These are phyloP conservation scores for Dictyostelium firmibasis DNA, from an alignment of 78 protist species.

Conservation along the genomic window DNA sequence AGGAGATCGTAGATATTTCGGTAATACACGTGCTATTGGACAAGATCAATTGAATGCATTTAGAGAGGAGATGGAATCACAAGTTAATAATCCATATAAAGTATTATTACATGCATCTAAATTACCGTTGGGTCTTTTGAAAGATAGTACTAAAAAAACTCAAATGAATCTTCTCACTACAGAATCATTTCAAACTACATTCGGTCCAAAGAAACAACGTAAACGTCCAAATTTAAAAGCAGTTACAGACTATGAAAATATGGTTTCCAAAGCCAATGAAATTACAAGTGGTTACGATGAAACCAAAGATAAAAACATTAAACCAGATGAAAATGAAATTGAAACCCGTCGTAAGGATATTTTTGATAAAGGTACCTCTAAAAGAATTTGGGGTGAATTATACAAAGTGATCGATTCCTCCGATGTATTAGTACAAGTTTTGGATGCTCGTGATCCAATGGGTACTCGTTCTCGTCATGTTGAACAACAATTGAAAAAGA, in stretches of 20 bases:
- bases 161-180: slow-evolving; percentile 68
- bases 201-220: slow-evolving; percentile 92
- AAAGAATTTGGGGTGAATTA: slow-evolving; percentile 97
- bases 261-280: slow-evolving; percentile 18
- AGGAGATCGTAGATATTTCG: slow-evolving; percentile 89
- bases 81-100: slow-evolving; percentile 77
- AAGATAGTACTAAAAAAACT: slow-evolving; percentile 38
- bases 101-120: slow-evolving; percentile 64
- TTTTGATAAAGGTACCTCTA: slow-evolving; percentile 96
- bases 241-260: slow-evolving; percentile 13
- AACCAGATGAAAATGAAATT: neutral
- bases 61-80: slow-evolving; percentile 65
- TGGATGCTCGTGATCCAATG: slow-evolving; percentile 99
- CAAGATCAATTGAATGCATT: slow-evolving; percentile 85
- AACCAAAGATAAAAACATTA: slow-evolving; percentile 85
- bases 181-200: slow-evolving; percentile 92
- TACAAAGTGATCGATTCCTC: slow-evolving; percentile 97
- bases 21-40: slow-evolving; percentile 82
- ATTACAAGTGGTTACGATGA: slow-evolving; percentile 68
- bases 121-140: slow-evolving; percentile 71
- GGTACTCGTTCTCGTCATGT: slow-evolving; percentile 93
- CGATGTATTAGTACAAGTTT: slow-evolving; percentile 96
- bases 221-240: slow-evolving; percentile 87
- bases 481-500: slow-evolving; percentile 80
- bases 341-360: slow-evolving; percentile 70